phyloP scores from a whole-genome alignment of 805 yeast genomes.

The Debaryomyces maramus region DNA sequence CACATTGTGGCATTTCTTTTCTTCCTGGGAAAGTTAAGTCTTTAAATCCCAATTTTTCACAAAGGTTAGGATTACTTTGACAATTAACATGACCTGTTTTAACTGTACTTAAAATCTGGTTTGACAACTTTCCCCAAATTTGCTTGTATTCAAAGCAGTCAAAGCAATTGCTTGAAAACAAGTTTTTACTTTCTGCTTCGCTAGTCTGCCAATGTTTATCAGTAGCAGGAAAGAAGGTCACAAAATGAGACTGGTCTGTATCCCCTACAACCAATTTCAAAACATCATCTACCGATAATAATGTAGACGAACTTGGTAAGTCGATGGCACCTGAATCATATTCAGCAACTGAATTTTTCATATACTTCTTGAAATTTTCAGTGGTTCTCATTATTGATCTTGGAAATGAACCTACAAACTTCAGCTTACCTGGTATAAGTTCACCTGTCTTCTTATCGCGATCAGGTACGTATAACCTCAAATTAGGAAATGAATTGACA shows the following conservation, averaged over 20 bases:
- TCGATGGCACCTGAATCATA: conserved; percentile 38
- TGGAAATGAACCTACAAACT: conserved; percentile 47
- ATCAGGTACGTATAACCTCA: conserved; percentile 67
- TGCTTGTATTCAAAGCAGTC: conserved; percentile 53
- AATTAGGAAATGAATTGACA: conserved; percentile 65
- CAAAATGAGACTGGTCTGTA: conserved; percentile 48
- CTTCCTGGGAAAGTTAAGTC: conserved; percentile 18
- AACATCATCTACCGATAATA: conserved; percentile 42
- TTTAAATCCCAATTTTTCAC: conserved; percentile 50
- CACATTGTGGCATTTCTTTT: conserved; percentile 39
- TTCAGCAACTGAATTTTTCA: conserved; percentile 54
- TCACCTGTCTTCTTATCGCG: conserved; percentile 29
- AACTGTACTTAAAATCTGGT: conserved; percentile 40
- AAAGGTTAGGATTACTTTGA: conserved; percentile 47
- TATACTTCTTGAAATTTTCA: conserved; percentile 52
- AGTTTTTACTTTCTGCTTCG: conserved; percentile 28
- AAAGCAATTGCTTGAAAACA: conserved; percentile 42
- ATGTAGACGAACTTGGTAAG: conserved; percentile 42
- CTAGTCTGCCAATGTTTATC: conserved; percentile 38
- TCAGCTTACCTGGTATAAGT: conserved; percentile 26
- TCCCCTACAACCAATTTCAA: conserved; percentile 54
- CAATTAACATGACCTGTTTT: conserved; percentile 63
- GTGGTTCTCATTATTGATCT: conserved; percentile 43
- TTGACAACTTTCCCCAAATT: conserved; percentile 59
- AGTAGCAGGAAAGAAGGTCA: conserved; percentile 67